Evolutionary conservation across 2,329 filamentous ascomycete species (phyloP).

Genomic region (Cercospora canescens): DNA sequence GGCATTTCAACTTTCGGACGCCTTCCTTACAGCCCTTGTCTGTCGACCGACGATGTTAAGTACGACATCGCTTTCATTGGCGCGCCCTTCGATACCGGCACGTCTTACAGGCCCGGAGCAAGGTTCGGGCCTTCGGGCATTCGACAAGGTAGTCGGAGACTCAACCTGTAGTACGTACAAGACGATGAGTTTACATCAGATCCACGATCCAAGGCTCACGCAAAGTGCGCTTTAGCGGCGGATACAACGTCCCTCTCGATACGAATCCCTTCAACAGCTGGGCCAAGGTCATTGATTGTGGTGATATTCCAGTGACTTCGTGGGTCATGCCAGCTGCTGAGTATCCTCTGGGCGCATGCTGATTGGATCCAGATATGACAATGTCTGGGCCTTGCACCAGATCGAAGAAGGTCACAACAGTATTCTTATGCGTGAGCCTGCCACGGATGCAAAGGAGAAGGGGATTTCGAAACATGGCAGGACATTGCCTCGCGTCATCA

Average conservation of each 20-base stretch:
- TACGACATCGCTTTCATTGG: slow-evolving; percentile 87
- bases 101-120: slow-evolving; percentile 78
- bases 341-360: not conserved
- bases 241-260: slow-evolving; percentile 79
- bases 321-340: slow-evolving; percentile 39
- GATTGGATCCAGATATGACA: slow-evolving; percentile 66
- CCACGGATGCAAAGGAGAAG: slow-evolving; percentile 64
- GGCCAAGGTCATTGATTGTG: slow-evolving; percentile 74
- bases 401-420: slow-evolving; percentile 83
- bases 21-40: slow-evolving; percentile 73
- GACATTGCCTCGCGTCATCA: slow-evolving; percentile 79
- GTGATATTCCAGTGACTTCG: slow-evolving; percentile 86
- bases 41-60: slow-evolving; percentile 66
- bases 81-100: slow-evolving; percentile 68
- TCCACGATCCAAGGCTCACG: slow-evolving; percentile 46
- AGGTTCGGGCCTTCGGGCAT: slow-evolving; percentile 67
- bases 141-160: slow-evolving; percentile 73
- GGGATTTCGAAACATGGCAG: slow-evolving; percentile 72
- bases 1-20: slow-evolving; percentile 85
- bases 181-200: slow-evolving; percentile 29
- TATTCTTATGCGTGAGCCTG: slow-evolving; percentile 69
- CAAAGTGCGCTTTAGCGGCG: slow-evolving; percentile 64
- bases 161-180: slow-evolving; percentile 77
- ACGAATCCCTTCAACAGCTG: slow-evolving; percentile 42
- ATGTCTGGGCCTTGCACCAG: slow-evolving; percentile 76